Conservation (phyloP, 768 basidiomycete genomes). For the Tylopilus sp. region DNA sequence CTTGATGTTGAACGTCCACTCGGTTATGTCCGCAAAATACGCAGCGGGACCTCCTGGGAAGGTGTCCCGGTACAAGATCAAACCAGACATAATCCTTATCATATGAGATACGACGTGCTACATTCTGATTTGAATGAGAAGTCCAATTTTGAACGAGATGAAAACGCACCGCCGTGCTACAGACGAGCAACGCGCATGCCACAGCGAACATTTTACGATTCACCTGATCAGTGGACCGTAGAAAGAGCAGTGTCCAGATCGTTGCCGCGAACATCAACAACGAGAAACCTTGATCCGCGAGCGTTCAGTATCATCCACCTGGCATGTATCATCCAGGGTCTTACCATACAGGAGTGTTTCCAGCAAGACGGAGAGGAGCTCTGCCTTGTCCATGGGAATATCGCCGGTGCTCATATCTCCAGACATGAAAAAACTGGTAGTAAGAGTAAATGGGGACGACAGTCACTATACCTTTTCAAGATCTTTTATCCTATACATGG, state of each 20-base stretch:
- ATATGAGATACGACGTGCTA: neutral
- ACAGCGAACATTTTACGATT: neutral
- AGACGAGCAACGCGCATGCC: neutral
- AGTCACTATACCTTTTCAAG: too few species aligned
- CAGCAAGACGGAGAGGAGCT: neutral
- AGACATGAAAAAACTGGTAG: too few species aligned
- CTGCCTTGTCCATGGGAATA: neutral
- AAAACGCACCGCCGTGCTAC: neutral
- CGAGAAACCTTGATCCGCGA: neutral
- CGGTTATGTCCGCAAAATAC: neutral
- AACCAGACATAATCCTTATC: neutral
- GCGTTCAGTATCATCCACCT: neutral
- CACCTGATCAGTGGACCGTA: neutral
- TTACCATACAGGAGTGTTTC: neutral
- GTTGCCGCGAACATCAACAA: neutral
- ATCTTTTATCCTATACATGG: too few species aligned
- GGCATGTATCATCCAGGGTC: neutral
- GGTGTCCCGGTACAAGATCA: neutral
- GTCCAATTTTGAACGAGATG: too few species aligned
- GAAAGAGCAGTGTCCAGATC: neutral
- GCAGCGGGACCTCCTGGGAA: neutral
- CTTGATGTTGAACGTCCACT: conserved; percentile 2
- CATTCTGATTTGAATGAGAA: neutral
- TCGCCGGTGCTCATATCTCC: neutral
- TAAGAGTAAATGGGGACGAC: too few species aligned